phyloP scores from a whole-genome alignment of 495 filamentous ascomycete species.

The Niebla homalea region DNA sequence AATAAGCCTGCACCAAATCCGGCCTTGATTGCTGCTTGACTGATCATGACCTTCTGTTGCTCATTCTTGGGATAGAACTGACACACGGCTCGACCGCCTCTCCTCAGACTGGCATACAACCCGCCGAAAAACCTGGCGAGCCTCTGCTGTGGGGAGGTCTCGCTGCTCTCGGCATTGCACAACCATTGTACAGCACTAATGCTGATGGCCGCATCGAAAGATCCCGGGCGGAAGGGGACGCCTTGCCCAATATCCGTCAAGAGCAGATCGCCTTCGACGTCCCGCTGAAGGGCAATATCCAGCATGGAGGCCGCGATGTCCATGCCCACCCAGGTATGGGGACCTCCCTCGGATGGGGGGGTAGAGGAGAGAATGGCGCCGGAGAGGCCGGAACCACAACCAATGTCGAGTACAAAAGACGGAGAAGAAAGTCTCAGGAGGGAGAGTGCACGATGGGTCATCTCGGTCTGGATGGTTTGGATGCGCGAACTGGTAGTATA shows the following conservation, averaged over 20 bases:
- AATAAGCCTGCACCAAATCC: slow-evolving; percentile 91
- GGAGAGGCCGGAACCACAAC: slow-evolving; percentile 88
- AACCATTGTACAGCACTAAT: slow-evolving; percentile 96
- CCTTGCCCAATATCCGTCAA: slow-evolving; percentile 92
- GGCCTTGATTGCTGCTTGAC: slow-evolving; percentile 71
- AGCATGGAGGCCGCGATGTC: slow-evolving; percentile 91
- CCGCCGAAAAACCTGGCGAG: slow-evolving; percentile 79
- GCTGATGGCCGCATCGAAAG: slow-evolving; percentile 88
- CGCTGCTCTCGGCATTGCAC: slow-evolving; percentile 83
- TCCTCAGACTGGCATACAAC: slow-evolving; percentile 69
- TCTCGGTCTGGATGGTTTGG: slow-evolving; percentile 81
- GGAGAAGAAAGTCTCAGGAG: slow-evolving; percentile 72
- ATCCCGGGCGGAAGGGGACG: slow-evolving; percentile 81
- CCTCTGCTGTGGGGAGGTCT: slow-evolving; percentile 63
- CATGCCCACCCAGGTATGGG: slow-evolving; percentile 90
- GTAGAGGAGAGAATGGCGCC: slow-evolving; percentile 77
- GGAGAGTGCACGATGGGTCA: slow-evolving; percentile 85
- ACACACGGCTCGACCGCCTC: slow-evolving; percentile 84
- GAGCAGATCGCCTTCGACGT: slow-evolving; percentile 82
- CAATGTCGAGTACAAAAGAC: slow-evolving; percentile 83
- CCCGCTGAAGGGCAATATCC: slow-evolving; percentile 77
- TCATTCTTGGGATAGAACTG: slow-evolving; percentile 98
- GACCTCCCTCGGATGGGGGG: slow-evolving; percentile 54
- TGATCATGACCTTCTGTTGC: slow-evolving; percentile 81
- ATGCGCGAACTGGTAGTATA: slow-evolving; percentile 98